Percentiles rank a stretch among this genome's conserved stretches.
Conservation (phyloP, 1,139 yeast species). For the Taiozyma sp. region DNA sequence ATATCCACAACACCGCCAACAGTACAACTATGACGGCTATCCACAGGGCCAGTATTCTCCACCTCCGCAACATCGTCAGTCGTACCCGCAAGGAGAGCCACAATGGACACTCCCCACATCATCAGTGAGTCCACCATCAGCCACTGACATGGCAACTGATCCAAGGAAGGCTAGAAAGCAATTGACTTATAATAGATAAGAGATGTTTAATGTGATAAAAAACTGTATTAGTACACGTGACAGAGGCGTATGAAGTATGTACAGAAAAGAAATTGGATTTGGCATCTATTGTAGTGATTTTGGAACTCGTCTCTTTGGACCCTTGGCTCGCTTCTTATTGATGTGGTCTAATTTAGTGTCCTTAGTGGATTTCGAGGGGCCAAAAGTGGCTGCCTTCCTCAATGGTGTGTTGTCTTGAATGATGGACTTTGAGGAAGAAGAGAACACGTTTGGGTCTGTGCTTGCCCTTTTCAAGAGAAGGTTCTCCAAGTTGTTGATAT, state of each 20-base stretch:
- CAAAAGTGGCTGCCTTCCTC: conserved; percentile 28
- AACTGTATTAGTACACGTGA: neutral
- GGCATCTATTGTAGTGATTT: conserved; percentile 17
- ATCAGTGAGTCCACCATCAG: neutral
- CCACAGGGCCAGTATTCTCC: neutral
- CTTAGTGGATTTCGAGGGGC: conserved; percentile 4
- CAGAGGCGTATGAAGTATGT: neutral
- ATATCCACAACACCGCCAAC: neutral
- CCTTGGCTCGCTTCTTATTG: conserved; percentile 60
- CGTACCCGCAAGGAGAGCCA: neutral
- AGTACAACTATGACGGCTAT: neutral
- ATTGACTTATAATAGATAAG: neutral
- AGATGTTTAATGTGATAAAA: neutral
- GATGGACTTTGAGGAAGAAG: neutral
- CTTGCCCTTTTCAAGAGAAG: conserved; percentile 6
- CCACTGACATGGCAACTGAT: neutral
- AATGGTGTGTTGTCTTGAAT: conserved; percentile 9
- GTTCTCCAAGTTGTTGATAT: conserved; percentile 16
- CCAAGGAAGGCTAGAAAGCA: neutral
- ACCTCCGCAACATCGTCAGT: conserved; percentile 1
- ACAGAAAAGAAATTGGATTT: neutral
- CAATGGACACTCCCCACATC: neutral
- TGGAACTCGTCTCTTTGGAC: conserved; percentile 73
- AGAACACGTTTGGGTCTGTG: conserved; percentile 3
- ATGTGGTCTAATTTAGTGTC: conserved; percentile 43